Evolutionary conservation across 2,329 filamentous ascomycete genomes (phyloP), one percentile per base, ranked within the genome.

Genomic region (Colletotrichum siamense): DNA sequence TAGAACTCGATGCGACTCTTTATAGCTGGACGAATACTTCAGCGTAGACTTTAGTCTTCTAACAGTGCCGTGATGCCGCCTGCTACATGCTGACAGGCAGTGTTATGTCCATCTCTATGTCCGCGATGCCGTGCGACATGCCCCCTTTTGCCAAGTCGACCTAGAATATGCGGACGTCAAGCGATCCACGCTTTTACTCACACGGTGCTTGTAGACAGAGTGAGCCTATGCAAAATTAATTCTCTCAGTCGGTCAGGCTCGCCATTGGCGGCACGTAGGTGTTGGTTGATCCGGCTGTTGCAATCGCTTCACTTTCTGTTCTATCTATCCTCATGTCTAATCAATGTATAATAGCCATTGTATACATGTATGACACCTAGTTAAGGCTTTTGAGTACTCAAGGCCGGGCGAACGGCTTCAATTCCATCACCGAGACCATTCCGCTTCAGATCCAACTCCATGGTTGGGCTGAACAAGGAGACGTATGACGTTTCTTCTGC

Each of bases 201-300:
- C n/a, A 49, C n/a, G 44, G n/a, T 49, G n/a, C 39, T 44, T 6
- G 18, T n/a, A n/a, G 5, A n/a, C 39, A 12, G 3, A n/a, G 3
- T 44, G 18, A 44, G 9, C 2, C 16, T n/a, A 44, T 44, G 18
- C 9, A n/a, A n/a, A 3, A n/a, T 12, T 0, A 3, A n/a, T 44
- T n/a, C 3, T n/a, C 3, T 44, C 5, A 0, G 39, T 3, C 9
- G 18, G 9, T 6, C 18, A 44, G 2, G 18, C 3, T 44, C 0
- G 5, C 9, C 39, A n/a, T n/a, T 44, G 39, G 9, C 5, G 18
- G 8, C 39, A 44, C 3, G 39, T n/a, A n/a, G 1, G 39, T 44
- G 9, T 4, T 3, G 8, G 18, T 44, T 6, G 39, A n/a, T 44
- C 5, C 39, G 9, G 18, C 39, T 44, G 18, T n/a, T n/a, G 8